Conservation (phyloP, 129 eudicot genomes). For the Lonicera japonica region DNA sequence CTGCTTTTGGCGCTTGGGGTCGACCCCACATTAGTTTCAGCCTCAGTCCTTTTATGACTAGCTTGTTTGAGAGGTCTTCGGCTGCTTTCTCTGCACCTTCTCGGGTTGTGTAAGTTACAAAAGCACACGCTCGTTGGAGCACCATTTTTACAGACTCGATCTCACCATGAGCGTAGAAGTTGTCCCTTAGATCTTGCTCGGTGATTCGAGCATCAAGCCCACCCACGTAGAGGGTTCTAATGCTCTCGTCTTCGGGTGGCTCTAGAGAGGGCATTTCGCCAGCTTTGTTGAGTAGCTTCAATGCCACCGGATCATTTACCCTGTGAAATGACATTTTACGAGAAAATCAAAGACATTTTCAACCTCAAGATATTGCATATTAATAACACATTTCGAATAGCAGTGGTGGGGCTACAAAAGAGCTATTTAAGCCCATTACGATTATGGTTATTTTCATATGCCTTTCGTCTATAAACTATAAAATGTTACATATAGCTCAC, state of each 20-base stretch:
- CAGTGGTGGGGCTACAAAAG: too few relatives aligned
- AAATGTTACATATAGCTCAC: too few relatives aligned
- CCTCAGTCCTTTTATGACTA: constrained; percentile 74
- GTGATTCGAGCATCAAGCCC: constrained; percentile 73
- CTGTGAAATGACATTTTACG: constrained; percentile 30
- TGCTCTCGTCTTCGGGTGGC: constrained; percentile 88
- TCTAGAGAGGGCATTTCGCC: constrained; percentile 95
- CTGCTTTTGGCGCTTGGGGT: constrained; percentile 73
- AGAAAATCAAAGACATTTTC: neutral
- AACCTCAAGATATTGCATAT: too few relatives aligned
- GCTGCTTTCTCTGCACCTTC: constrained; percentile 95
- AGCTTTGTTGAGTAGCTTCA: constrained; percentile 88
- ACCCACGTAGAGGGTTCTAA: constrained; percentile 88
- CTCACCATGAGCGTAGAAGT: constrained; percentile 88
- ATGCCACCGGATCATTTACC: constrained; percentile 89
- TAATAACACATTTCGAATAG: too few relatives aligned
- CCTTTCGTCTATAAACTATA: too few relatives aligned
- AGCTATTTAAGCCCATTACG: too few relatives aligned
- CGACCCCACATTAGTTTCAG: constrained; percentile 94
- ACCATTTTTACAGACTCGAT: constrained; percentile 83
- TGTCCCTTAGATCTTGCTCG: constrained; percentile 85
- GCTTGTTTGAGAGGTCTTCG: constrained; percentile 81
- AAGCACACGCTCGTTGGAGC: constrained; percentile 81
- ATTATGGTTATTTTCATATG: too few relatives aligned
- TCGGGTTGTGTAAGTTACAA: constrained; percentile 89